phyloP scores from a whole-genome alignment of 1,139 yeast genomes.

The Debaryomycetaceae sp. region DNA sequence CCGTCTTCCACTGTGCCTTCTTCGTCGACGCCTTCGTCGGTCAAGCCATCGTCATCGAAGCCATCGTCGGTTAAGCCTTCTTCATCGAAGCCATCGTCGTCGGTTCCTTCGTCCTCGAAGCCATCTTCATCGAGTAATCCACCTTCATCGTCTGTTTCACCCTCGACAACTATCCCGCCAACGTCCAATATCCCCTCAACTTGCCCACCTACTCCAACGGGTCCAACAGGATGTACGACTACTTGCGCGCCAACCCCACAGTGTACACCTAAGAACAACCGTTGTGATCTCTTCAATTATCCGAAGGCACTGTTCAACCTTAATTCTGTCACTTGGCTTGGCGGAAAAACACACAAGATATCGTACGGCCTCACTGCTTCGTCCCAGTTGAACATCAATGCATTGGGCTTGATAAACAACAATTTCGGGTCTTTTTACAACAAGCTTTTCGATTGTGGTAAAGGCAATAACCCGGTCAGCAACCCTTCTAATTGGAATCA shows the following conservation, averaged over 20 bases:
- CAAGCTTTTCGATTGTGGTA: neutral
- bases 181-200: constrained; percentile 1
- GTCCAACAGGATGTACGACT: neutral
- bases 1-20: constrained; percentile 1
- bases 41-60: constrained; percentile 2
- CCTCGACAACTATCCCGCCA: neutral
- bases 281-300: constrained; percentile 6
- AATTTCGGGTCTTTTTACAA: constrained; percentile 1
- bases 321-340: constrained; percentile 1
- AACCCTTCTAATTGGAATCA: constrained; percentile 5
- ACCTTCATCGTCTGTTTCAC: constrained; percentile 3
- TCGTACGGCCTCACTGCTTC: constrained; percentile 4
- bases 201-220: neutral
- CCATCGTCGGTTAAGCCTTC: neutral
- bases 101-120: too few species aligned
- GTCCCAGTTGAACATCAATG: neutral
- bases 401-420: constrained; percentile 2
- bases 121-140: constrained; percentile 1
- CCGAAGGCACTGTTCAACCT: constrained; percentile 3
- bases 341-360: constrained; percentile 2
- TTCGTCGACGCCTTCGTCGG: constrained; percentile 2
- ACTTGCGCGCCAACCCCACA: constrained; percentile 5
- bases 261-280: constrained; percentile 6
- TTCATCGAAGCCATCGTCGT: constrained; percentile 1
- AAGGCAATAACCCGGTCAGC: neutral